These are phyloP conservation scores for Cutaneotrichosporon cutaneum DNA, from an alignment of 1,284 basidiomycete genomes.

Conservation along the genomic window DNA sequence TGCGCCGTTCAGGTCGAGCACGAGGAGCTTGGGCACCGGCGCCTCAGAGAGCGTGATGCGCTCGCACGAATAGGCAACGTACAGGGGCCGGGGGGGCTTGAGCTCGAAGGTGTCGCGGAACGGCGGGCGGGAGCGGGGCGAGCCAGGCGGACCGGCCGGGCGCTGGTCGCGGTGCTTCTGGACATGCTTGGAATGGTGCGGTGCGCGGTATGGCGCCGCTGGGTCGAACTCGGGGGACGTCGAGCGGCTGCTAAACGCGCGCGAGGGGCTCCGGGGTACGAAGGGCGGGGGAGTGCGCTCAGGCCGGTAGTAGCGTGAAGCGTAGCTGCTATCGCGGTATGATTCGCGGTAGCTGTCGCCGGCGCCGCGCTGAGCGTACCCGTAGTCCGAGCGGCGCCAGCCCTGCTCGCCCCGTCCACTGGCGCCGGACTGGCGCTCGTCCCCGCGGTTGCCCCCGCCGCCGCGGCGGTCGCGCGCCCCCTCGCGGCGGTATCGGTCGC, in stretches of 20 bases:
- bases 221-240: background rate
- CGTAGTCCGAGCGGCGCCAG: background rate
- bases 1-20: slow-evolving; percentile 52
- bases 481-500: background rate
- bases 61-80: slow-evolving; percentile 3
- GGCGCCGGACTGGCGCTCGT: background rate
- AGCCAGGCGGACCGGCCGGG: too few relatives aligned
- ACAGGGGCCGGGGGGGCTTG: background rate
- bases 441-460: background rate
- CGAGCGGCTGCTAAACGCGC: background rate
- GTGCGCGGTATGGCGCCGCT: background rate
- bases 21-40: slow-evolving; percentile 40
- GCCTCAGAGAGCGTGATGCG: background rate
- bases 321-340: background rate
- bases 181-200: too few relatives aligned
- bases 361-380: background rate
- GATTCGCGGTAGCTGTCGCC: background rate
- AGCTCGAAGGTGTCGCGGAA: background rate
- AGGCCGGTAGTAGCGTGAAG: background rate
- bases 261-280: background rate
- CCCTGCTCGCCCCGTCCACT: too few relatives aligned
- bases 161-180: too few relatives aligned
- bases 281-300: background rate
- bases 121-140: background rate
- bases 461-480: background rate